Percentiles rank a stretch among this genome's conserved stretches.
Conservation (phyloP, 805 yeast genomes). For the Hanseniaspora valbyensis region DNA sequence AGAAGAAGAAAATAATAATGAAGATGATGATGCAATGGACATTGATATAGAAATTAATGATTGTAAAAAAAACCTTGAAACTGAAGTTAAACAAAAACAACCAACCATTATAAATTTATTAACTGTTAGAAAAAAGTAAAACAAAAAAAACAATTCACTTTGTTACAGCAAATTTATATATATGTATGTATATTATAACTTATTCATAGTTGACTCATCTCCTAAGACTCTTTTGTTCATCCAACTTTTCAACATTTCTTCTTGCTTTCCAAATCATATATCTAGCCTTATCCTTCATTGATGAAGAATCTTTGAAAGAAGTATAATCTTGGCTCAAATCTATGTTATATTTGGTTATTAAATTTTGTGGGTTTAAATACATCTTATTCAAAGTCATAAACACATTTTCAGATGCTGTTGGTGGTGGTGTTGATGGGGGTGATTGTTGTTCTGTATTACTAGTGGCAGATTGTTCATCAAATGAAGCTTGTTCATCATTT, state of each 20-base stretch:
- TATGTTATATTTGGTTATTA: slow-evolving; percentile 24
- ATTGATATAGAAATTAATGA: background rate
- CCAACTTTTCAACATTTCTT: slow-evolving; percentile 36
- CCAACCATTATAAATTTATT: slow-evolving; percentile 17
- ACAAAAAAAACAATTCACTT: background rate
- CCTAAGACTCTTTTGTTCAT: slow-evolving; percentile 4
- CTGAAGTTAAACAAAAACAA: background rate
- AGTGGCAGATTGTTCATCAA: no score
- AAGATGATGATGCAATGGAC: background rate
- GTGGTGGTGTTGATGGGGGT: no score
- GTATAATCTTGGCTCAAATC: slow-evolving; percentile 20
- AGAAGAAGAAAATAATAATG: background rate
- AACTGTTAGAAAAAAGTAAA: slow-evolving; percentile 18
- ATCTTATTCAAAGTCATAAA: slow-evolving; percentile 26
- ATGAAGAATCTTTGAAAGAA: slow-evolving; percentile 19
- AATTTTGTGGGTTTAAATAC: slow-evolving; percentile 27
- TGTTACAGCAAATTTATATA: background rate
- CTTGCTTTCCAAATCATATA: background rate
- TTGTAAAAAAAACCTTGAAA: background rate
- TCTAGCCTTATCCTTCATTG: slow-evolving; percentile 21
- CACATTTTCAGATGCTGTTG: background rate
- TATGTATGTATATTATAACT: background rate
- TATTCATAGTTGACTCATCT: background rate
- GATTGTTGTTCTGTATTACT: background rate
- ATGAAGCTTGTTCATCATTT: slow-evolving; percentile 2